These are phyloP conservation scores for Limnomonas spitsbergensis DNA, from an alignment of 139 green algal species.

Conservation along the genomic window DNA sequence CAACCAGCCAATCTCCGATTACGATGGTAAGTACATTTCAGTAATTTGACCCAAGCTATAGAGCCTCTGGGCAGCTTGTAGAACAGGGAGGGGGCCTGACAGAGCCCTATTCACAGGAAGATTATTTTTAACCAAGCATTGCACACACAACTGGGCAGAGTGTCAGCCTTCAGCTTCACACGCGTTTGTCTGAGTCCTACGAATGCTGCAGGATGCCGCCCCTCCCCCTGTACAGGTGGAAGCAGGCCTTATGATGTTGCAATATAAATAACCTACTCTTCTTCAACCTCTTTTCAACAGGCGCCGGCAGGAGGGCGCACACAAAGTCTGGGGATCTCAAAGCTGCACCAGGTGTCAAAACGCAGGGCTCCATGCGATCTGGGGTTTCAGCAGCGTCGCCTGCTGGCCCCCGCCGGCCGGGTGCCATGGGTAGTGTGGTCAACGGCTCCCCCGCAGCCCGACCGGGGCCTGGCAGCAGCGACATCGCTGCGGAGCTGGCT, in stretches of 20 bases:
- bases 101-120: background rate
- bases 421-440: background rate
- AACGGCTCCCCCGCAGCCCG: background rate
- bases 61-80: background rate
- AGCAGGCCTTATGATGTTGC: no score
- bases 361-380: no score
- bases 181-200: no score
- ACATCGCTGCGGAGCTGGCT: constrained; percentile 11
- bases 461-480: background rate
- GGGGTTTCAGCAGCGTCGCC: no score
- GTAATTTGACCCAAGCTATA: background rate
- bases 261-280: no score
- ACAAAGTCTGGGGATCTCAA: constrained; percentile 31
- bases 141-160: no score
- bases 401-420: no score
- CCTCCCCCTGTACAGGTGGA: no score
- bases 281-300: no score
- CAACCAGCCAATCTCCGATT: constrained; percentile 18
- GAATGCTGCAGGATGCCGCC: no score
- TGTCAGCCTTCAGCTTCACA: no score
- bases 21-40: constrained; percentile 13
- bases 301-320: background rate
- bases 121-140: no score
- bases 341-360: background rate
- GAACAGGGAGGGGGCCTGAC: background rate